Percentiles rank a stretch among this genome's conserved stretches.
phyloP scores from a whole-genome alignment of 257 asterid species.

The Perilla frutescens region DNA sequence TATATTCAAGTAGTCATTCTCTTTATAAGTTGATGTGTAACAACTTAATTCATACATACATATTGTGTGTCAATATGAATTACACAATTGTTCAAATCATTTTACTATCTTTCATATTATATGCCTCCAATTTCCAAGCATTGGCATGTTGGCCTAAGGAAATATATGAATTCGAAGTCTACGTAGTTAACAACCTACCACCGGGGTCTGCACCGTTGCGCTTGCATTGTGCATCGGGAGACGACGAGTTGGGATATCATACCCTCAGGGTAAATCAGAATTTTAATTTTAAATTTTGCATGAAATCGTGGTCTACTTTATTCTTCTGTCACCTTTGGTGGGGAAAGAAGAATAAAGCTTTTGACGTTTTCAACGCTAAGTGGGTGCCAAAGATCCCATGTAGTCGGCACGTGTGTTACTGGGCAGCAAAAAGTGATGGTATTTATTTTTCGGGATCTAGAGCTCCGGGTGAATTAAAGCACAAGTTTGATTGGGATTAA shows the following conservation, averaged over 20 bases:
- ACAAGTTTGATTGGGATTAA: not conserved
- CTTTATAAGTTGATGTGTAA: not conserved
- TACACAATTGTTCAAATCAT: not conserved
- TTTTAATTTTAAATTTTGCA: not conserved
- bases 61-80: not conserved
- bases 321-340: slow-evolving; percentile 27
- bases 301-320: slow-evolving; percentile 1
- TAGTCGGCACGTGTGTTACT: not conserved
- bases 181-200: slow-evolving; percentile 28
- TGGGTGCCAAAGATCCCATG: slow-evolving; percentile 1
- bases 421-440: not conserved
- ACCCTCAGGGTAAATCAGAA: not conserved
- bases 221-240: slow-evolving; percentile 27
- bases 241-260: slow-evolving; percentile 28
- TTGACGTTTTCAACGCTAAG: slow-evolving; percentile 22
- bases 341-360: slow-evolving; percentile 2
- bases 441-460: not conserved
- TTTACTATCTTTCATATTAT: slow-evolving; percentile 6
- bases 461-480: not conserved
- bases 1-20: not conserved
- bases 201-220: not conserved
- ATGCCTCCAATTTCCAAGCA: not conserved
- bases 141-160: not conserved
- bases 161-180: not conserved
- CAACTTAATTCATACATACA: not conserved